phyloP scores from a whole-genome alignment of 2,329 filamentous ascomycete genomes.

The Penicillium sp. region DNA sequence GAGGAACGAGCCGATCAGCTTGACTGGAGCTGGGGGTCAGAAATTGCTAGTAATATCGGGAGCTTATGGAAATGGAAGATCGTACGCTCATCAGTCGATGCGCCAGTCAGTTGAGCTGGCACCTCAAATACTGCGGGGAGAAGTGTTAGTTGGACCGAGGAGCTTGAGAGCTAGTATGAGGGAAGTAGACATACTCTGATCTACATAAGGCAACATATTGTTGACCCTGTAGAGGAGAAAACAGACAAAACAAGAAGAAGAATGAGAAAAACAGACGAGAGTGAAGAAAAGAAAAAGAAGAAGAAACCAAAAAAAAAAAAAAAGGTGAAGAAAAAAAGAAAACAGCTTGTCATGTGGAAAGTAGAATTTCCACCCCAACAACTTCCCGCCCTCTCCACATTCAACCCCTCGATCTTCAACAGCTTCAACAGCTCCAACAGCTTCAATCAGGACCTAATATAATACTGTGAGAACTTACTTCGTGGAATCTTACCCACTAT shows the following conservation, averaged over 20 bases:
- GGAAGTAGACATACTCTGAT: slow-evolving; percentile 50
- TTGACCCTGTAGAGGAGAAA: slow-evolving; percentile 13
- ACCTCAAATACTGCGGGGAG: slow-evolving; percentile 59
- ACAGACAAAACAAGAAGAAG: slow-evolving; percentile 10
- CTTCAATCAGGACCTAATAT: neutral
- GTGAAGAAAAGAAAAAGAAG: neutral
- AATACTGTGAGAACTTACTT: neutral
- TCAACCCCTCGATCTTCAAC: slow-evolving; percentile 7
- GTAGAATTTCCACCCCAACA: slow-evolving; percentile 8
- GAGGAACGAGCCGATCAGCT: slow-evolving; percentile 86
- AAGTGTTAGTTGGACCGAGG: slow-evolving; percentile 18
- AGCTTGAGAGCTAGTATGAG: slow-evolving; percentile 2
- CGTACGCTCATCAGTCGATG: slow-evolving; percentile 64
- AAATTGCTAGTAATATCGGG: neutral
- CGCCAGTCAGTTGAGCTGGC: slow-evolving; percentile 57
- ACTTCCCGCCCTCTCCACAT: slow-evolving; percentile 11
- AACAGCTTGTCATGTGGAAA: slow-evolving; percentile 18
- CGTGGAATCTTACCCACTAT: slow-evolving; percentile 54
- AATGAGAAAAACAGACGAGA: slow-evolving; percentile 3
- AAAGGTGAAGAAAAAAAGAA: neutral
- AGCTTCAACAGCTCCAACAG: neutral
- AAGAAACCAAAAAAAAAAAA: neutral
- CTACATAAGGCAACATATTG: slow-evolving; percentile 68
- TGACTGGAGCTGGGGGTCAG: slow-evolving; percentile 61
- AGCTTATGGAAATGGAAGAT: slow-evolving; percentile 3